A percentile compares a stretch with the other conserved stretches of the same genome.
Conservation (phyloP, 2,329 filamentous ascomycete genomes). For the Claviceps arundinis region DNA sequence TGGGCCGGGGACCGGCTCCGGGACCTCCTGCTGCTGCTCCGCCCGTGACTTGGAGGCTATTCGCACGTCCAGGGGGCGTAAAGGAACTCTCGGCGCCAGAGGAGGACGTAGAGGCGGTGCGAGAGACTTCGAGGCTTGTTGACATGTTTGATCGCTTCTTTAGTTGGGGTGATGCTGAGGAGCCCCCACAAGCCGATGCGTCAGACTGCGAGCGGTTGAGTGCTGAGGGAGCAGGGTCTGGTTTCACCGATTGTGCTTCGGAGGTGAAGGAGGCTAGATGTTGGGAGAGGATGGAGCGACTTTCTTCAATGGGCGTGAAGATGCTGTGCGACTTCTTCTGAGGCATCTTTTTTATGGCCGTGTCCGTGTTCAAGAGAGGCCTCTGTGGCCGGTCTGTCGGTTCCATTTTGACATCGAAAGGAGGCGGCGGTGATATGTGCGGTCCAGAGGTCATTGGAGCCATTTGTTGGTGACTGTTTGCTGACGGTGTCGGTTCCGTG, state of each 20-base stretch:
- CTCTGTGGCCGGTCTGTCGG: conserved; percentile 32
- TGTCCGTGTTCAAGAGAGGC: conserved; percentile 36
- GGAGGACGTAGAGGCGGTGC: conserved; percentile 36
- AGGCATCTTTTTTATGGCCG: conserved; percentile 47
- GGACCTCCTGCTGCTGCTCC: conserved; percentile 14
- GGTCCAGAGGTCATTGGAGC: conserved; percentile 26
- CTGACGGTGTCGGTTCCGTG: conserved; percentile 45
- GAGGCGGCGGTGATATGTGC: conserved; percentile 37
- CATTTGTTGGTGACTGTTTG: conserved; percentile 36
- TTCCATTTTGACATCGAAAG: conserved; percentile 34
- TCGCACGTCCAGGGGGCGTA: conserved; percentile 63
- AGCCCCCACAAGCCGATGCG: conserved; percentile 38
- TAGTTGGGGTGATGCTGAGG: conserved; percentile 42
- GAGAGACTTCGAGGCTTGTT: conserved; percentile 30
- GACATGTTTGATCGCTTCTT: conserved; percentile 34
- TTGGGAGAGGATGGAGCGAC: conserved; percentile 73
- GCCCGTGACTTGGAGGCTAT: conserved; percentile 47
- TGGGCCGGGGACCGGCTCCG: conserved; percentile 57
- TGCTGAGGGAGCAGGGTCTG: conserved; percentile 19
- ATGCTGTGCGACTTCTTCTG: conserved; percentile 82
- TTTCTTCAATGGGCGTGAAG: conserved; percentile 94
- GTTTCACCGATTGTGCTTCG: conserved; percentile 30
- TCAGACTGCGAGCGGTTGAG: conserved; percentile 49
- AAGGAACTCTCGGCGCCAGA: conserved; percentile 52
- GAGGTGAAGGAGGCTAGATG: conserved; percentile 59